Evolutionary conservation across 352 stramenopile species (phyloP).

Genomic region (Globisporangium spinosum): DNA sequence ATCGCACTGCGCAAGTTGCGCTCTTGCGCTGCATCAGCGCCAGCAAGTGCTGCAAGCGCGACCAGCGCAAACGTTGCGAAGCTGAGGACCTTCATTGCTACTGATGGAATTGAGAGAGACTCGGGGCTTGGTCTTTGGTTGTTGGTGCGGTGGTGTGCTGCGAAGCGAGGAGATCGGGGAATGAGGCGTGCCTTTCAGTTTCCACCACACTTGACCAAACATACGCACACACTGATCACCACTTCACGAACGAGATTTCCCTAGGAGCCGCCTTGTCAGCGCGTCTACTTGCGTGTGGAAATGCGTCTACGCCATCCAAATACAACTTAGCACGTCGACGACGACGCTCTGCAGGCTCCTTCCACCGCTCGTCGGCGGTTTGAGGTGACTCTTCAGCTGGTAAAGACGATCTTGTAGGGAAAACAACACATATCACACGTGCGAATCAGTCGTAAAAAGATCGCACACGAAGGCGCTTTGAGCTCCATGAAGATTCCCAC

Average conservation of each 20-base stretch:
- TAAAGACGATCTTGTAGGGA: not conserved
- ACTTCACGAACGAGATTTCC: no score
- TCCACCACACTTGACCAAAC: not conserved
- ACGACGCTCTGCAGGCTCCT: not conserved
- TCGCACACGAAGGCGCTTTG: not conserved
- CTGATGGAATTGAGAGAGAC: not conserved
- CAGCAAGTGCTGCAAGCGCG: not conserved
- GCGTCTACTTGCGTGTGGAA: no score
- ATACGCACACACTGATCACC: no score
- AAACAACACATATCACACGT: not conserved
- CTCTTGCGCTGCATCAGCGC: not conserved
- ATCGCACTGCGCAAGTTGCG: conserved; percentile 1
- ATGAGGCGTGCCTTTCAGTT: not conserved
- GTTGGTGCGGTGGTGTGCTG: not conserved
- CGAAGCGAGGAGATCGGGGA: not conserved
- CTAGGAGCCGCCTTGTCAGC: no score
- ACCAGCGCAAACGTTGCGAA: not conserved
- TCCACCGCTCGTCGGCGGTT: not conserved
- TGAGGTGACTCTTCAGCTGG: not conserved
- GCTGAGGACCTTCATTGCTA: not conserved
- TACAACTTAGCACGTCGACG: not conserved
- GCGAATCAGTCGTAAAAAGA: not conserved
- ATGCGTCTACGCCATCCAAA: no score
- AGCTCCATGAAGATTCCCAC: not conserved
- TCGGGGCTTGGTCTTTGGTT: not conserved